A percentile compares a stretch with the other conserved stretches of the same genome.
Conservation (phyloP, 2,329 filamentous ascomycete genomes). For the Cytospora chrysosperma region DNA sequence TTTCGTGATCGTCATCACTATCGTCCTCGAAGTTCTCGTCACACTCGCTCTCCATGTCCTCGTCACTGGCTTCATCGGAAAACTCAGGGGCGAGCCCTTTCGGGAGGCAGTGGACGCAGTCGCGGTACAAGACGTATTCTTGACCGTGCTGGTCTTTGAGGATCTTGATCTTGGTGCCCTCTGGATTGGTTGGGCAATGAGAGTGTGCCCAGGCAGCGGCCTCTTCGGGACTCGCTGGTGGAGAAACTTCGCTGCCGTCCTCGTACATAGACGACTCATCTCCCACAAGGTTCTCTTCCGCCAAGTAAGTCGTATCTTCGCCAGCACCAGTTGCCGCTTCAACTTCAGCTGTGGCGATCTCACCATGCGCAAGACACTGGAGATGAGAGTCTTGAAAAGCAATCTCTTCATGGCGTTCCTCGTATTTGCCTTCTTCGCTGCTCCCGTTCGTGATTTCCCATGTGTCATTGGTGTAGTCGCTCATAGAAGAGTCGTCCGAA, state of each 20-base stretch:
- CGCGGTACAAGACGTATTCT: constrained; percentile 2
- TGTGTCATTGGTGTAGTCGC: neutral
- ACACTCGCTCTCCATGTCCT: neutral
- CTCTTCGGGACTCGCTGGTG: neutral
- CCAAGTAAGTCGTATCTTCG: neutral
- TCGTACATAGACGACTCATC: neutral
- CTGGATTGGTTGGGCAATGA: neutral
- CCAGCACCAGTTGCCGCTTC: neutral
- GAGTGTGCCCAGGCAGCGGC: constrained; percentile 5
- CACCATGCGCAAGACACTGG: neutral
- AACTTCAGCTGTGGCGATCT: neutral
- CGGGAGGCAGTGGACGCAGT: constrained; percentile 11
- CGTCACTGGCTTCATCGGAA: neutral
- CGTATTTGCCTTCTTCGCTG: neutral
- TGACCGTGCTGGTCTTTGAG: neutral
- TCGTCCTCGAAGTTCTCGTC: neutral
- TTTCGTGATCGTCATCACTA: neutral
- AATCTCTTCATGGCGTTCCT: neutral
- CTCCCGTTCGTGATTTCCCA: neutral
- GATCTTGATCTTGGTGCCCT: neutral
- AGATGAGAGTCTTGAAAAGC: neutral
- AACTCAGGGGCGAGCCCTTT: neutral
- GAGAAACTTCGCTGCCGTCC: too few relatives aligned
- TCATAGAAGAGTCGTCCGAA: neutral
- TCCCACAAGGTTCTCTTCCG: neutral